Percentiles rank a stretch among this genome's conserved stretches.
Conservation (phyloP, 352 stramenopile species). For the Globisporangium yorkense region DNA sequence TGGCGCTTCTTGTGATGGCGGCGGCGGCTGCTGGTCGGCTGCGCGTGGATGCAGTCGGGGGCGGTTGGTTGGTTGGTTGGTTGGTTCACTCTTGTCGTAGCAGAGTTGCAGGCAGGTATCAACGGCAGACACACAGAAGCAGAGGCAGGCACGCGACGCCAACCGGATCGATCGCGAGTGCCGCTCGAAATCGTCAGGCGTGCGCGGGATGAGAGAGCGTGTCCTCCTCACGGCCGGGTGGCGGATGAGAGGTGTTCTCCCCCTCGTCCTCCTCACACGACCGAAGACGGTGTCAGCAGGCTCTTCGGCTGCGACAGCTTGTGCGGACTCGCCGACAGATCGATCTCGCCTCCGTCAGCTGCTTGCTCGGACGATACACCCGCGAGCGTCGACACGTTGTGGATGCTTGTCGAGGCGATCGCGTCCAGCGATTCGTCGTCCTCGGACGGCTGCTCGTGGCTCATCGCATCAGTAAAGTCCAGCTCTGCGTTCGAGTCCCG, state of each 20-base stretch:
- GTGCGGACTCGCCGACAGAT: conserved; percentile 27
- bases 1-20: not conserved
- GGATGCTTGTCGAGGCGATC: conserved; percentile 31
- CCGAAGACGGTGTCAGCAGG: conserved; percentile 43
- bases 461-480: conserved; percentile 1
- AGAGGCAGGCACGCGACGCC: not conserved
- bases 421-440: conserved; percentile 23
- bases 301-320: conserved; percentile 44
- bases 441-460: not conserved
- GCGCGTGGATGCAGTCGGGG: not conserved
- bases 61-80: too few relatives aligned
- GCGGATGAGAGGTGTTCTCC: not conserved
- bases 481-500: conserved; percentile 20
- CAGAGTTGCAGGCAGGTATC: not conserved
- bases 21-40: not conserved
- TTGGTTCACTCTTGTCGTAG: not conserved
- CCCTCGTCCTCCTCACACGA: conserved; percentile 31
- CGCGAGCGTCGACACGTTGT: conserved; percentile 46
- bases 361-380: conserved; percentile 5
- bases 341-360: conserved; percentile 10
- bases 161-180: not conserved
- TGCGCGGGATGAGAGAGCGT: too few relatives aligned
- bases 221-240: too few relatives aligned
- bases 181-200: too few relatives aligned
- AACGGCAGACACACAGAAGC: too few relatives aligned